Conservation (phyloP, 169 alveolate genomes). For the Hepatocystis sp. region DNA sequence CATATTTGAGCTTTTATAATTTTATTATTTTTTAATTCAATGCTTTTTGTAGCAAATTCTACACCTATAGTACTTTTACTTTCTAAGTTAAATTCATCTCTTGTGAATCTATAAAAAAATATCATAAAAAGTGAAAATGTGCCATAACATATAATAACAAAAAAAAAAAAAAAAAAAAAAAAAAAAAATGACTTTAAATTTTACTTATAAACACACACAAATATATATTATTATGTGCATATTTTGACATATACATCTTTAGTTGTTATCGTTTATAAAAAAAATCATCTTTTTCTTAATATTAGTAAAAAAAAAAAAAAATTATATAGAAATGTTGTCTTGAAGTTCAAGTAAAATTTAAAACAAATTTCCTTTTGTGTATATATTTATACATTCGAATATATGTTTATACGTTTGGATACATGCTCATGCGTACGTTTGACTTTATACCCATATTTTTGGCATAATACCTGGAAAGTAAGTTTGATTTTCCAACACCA, state of each 20-base stretch:
- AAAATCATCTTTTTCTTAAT: no score
- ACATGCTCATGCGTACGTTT: no score
- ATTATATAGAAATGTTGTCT: no score
- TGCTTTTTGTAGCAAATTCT: conserved; percentile 96
- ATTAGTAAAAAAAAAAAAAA: no score
- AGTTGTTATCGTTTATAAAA: no score
- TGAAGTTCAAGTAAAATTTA: no score
- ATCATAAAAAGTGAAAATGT: not conserved
- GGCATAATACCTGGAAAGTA: conserved; percentile 93
- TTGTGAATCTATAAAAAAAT: conserved; percentile 90
- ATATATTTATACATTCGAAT: no score
- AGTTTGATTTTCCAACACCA: conserved; percentile 97
- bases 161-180: not conserved
- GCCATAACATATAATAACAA: not conserved
- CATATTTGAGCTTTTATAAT: conserved; percentile 97
- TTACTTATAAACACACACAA: not conserved
- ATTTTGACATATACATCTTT: not conserved
- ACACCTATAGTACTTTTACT: conserved; percentile 99
- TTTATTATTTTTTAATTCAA: conserved; percentile 91
- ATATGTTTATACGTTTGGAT: no score
- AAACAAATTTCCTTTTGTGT: no score
- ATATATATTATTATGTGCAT: not conserved
- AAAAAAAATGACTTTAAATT: not conserved
- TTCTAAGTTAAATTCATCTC: conserved; percentile 96
- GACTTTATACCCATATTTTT: no score